Evolutionary conservation across 495 filamentous ascomycete genomes (phyloP), one percentile per base, ranked within the genome.

Genomic region (Penicillium taxi): DNA sequence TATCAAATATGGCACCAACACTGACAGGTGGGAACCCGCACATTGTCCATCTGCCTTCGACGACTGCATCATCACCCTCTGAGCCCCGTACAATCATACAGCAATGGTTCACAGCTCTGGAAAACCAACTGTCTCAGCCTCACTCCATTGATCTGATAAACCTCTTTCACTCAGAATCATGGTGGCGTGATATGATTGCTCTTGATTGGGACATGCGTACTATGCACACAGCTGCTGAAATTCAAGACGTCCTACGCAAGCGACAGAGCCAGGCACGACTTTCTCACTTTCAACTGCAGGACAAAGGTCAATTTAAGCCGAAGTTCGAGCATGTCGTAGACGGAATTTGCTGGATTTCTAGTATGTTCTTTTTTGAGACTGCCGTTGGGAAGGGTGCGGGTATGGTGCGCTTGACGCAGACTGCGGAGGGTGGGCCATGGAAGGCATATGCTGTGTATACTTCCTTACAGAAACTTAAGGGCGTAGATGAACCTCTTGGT

Each of bases 371-470:
- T 6, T 61, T 79, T 15, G 63, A 66, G 17, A 77, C 74, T 0
- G 55, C 68, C 6, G 47, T 70, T 6, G 78, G 81, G 9, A 45
- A 52, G 11, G 81, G 81, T 3, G 55, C 65, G 0, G 81, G 81
- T 2, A 48, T 82, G 8, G 60, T 74, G 2, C 66, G 73, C 24
- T 54, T 82, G 22, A 66, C 74, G 1, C 63, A 73, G 41, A 64
- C 72, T 29, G 40, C 49, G 5, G 43, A 32, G 1, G 61, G 63
- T 29, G 69, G 56, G 0, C 35, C 50, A 15, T 84, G 77, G 78
- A 82, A 77, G 59, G 73, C 80, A 8, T 86, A 78, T 61, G 70
- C 71, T 0, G 45, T 84, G 11, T 82, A 75, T 47, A 81, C 80
- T 0, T 59, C 64, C 2, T 51, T 84, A 32, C 63, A 75, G 19